Conservation (phyloP, 441 rosid species). For the Geranium incanum region DNA sequence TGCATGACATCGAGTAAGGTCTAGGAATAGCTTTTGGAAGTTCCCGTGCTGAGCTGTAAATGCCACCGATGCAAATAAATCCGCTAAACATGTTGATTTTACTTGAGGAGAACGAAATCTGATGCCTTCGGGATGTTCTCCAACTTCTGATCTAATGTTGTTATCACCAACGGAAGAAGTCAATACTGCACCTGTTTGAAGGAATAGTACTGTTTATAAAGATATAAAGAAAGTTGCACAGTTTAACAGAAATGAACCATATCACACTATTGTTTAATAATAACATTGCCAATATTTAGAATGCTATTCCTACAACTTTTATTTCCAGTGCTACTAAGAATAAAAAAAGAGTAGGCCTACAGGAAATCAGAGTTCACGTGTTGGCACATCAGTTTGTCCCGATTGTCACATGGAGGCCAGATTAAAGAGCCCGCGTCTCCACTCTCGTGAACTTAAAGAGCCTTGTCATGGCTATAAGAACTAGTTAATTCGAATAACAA, state of each 20-base stretch:
- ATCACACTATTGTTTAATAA: not conserved
- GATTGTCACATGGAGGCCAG: too few relatives aligned
- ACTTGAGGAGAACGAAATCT: constrained; percentile 37
- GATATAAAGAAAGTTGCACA: not conserved
- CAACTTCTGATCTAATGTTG: constrained; percentile 35
- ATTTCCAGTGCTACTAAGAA: not conserved
- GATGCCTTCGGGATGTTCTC: constrained; percentile 36
- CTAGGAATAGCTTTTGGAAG: constrained; percentile 63
- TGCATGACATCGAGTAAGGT: constrained; percentile 69
- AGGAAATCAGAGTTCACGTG: too few relatives aligned
- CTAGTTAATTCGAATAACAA: too few relatives aligned
- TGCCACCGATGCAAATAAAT: constrained; percentile 59
- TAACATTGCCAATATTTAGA: not conserved
- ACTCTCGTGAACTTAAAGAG: too few relatives aligned
- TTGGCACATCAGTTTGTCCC: too few relatives aligned
- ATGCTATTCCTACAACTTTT: not conserved
- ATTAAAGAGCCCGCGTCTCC: too few relatives aligned
- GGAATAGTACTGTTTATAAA: not conserved
- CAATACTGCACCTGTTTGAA: constrained; percentile 50
- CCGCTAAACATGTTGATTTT: constrained; percentile 56
- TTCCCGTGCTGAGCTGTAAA: constrained; percentile 79
- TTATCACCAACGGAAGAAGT: constrained; percentile 58
- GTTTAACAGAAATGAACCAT: not conserved
- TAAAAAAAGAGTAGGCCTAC: too few relatives aligned
- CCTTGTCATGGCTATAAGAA: too few relatives aligned